Conservation (phyloP, 768 basidiomycete species). For the Amanita pallidorosea region DNA sequence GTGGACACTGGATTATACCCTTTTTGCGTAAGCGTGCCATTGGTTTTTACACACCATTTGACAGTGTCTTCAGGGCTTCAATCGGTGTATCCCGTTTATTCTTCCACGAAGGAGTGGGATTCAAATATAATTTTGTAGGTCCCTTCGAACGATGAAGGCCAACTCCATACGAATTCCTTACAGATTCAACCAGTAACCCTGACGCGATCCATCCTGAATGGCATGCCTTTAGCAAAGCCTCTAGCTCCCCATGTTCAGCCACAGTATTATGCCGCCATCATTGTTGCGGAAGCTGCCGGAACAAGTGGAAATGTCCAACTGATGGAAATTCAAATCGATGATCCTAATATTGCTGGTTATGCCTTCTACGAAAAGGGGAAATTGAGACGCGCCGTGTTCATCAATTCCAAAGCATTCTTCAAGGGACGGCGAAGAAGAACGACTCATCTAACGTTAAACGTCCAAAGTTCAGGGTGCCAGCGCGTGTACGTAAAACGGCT, state of each 20-base stretch:
- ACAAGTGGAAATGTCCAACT: constrained; percentile 26
- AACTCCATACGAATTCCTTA: background rate
- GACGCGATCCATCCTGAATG: constrained; percentile 47
- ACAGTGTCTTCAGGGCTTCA: constrained; percentile 21
- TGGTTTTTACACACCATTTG: background rate
- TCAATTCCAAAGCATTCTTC: constrained; percentile 48
- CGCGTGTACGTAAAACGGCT: constrained; percentile 37
- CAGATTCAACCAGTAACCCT: constrained; percentile 57
- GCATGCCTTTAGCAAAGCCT: constrained; percentile 35
- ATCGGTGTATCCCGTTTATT: constrained; percentile 43
- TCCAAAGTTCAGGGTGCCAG: constrained; percentile 15
- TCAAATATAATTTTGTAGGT: constrained; percentile 56
- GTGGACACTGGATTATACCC: constrained; percentile 56
- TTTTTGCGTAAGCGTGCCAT: constrained; percentile 32
- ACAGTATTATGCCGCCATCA: constrained; percentile 53
- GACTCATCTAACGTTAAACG: constrained; percentile 29
- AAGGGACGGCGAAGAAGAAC: constrained; percentile 22
- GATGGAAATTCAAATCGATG: constrained; percentile 37
- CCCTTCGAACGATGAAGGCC: background rate
- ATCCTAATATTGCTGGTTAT: constrained; percentile 44
- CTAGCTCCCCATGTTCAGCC: constrained; percentile 53
- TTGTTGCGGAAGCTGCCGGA: constrained; percentile 49
- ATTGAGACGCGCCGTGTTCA: constrained; percentile 41
- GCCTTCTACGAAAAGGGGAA: constrained; percentile 40
- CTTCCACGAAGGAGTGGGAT: constrained; percentile 63